Conservation (phyloP, 2,329 filamentous ascomycete genomes). For the Triangularia setosa region DNA sequence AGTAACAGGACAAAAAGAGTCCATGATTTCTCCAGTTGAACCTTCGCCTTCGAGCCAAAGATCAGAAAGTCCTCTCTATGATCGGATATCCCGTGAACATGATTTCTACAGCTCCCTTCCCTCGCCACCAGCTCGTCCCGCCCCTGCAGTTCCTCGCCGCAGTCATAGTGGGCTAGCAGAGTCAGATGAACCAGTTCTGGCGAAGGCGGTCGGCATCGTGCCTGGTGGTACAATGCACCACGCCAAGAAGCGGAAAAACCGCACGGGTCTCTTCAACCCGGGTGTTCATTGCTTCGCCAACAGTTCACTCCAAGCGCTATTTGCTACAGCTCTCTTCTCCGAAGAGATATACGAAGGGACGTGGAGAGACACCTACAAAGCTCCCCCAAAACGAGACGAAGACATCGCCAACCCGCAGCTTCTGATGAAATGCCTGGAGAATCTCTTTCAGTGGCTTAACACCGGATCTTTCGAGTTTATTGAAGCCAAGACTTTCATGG, state of each 20-base stretch:
- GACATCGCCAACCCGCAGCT: constrained; percentile 52
- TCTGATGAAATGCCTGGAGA: constrained; percentile 57
- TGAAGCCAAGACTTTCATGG: constrained; percentile 55
- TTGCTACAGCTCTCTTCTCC: constrained; percentile 67
- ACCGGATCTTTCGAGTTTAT: constrained; percentile 48
- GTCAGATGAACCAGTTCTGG: constrained; percentile 34
- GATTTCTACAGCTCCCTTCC: constrained; percentile 47
- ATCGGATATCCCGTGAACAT: constrained; percentile 16
- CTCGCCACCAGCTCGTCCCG: constrained; percentile 61
- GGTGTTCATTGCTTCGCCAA: constrained; percentile 89
- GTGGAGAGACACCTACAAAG: constrained; percentile 62
- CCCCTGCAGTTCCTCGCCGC: constrained; percentile 61
- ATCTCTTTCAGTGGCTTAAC: constrained; percentile 55
- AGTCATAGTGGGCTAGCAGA: constrained; percentile 74
- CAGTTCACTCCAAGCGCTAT: constrained; percentile 78
- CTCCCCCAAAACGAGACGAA: constrained; percentile 61
- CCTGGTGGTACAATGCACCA: constrained; percentile 22
- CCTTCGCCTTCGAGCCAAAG: constrained; percentile 10
- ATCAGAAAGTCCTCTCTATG: constrained; percentile 13
- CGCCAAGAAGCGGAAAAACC: constrained; percentile 46
- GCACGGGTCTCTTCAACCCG: constrained; percentile 71
- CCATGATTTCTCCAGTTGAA: constrained; percentile 47
- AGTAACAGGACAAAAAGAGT: constrained; percentile 57
- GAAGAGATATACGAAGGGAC: constrained; percentile 56
- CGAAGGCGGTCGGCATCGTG: constrained; percentile 29